phyloP scores from a whole-genome alignment of 495 filamentous ascomycete species.

The Lophiotrema nucula region DNA sequence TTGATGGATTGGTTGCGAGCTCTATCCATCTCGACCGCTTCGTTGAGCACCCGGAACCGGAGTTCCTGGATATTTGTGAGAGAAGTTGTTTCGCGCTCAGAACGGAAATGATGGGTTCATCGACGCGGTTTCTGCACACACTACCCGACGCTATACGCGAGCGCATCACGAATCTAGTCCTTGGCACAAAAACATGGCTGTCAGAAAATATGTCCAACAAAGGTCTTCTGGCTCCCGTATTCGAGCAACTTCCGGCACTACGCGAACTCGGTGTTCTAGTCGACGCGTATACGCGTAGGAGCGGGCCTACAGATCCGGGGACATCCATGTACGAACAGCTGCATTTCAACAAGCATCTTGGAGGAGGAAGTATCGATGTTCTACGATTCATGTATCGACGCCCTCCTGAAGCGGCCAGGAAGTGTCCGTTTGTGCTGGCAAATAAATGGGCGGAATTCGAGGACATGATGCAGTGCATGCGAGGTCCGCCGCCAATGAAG shows the following conservation, averaged over 20 bases:
- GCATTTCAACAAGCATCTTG: neutral
- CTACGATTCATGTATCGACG: neutral
- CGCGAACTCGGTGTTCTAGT: neutral
- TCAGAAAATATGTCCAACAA: neutral
- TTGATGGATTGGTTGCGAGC: neutral
- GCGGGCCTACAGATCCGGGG: neutral
- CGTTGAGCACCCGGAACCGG: neutral
- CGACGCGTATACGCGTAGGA: neutral
- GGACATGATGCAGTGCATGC: neutral
- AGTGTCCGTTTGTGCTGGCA: neutral
- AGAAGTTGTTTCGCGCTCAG: neutral
- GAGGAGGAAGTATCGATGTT: neutral
- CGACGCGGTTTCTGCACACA: neutral
- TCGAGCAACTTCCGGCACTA: neutral
- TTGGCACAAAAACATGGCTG: neutral
- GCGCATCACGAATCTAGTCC: neutral
- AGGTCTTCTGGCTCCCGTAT: neutral
- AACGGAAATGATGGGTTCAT: neutral
- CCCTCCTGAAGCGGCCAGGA: neutral
- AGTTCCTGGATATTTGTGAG: neutral
- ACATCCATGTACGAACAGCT: neutral
- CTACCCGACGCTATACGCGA: neutral
- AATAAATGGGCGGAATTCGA: neutral
- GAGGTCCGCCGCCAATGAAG: neutral
- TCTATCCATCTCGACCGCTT: neutral